Percentiles rank a stretch among this genome's conserved stretches.
phyloP scores from a whole-genome alignment of 345 rosid genomes.

The Eutrema heterophyllum region DNA sequence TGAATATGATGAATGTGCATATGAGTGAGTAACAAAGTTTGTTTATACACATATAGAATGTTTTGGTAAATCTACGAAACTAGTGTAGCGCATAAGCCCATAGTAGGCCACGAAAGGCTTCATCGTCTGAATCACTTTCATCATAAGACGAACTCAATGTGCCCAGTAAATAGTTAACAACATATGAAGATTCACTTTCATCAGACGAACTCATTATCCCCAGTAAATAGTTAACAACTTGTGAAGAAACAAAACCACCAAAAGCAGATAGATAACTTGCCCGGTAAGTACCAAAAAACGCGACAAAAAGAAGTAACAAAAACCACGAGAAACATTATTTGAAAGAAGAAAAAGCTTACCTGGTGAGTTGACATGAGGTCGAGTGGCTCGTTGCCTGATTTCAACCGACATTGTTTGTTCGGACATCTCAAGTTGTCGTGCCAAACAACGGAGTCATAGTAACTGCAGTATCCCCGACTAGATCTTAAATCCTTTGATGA shows the following conservation, averaged over 20 bases:
- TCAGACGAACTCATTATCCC: conserved; percentile 11
- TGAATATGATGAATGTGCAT: background rate
- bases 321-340: background rate
- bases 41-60: background rate
- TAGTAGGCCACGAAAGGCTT: conserved; percentile 15
- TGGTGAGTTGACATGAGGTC: conserved; percentile 8
- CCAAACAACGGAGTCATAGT: conserved; percentile 37
- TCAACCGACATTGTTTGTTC: conserved; percentile 17
- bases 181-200: conserved; percentile 14
- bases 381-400: conserved; percentile 9
- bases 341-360: background rate
- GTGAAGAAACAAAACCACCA: background rate
- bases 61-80: background rate
- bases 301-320: background rate
- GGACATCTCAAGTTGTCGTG: conserved; percentile 23
- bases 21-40: background rate
- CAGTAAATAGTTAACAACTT: conserved; percentile 20
- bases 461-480: conserved; percentile 54
- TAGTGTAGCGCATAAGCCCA: conserved; percentile 9
- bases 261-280: background rate
- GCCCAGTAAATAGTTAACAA: conserved; percentile 10
- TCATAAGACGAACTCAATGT: conserved; percentile 7
- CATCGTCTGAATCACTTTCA: conserved; percentile 15
- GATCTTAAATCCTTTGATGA: conserved; percentile 40
- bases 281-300: background rate